Evolutionary conservation across 1,139 yeast genomes (phyloP), one percentile per base, ranked within the genome.

Genomic region (Geotrichum macrosporum): DNA sequence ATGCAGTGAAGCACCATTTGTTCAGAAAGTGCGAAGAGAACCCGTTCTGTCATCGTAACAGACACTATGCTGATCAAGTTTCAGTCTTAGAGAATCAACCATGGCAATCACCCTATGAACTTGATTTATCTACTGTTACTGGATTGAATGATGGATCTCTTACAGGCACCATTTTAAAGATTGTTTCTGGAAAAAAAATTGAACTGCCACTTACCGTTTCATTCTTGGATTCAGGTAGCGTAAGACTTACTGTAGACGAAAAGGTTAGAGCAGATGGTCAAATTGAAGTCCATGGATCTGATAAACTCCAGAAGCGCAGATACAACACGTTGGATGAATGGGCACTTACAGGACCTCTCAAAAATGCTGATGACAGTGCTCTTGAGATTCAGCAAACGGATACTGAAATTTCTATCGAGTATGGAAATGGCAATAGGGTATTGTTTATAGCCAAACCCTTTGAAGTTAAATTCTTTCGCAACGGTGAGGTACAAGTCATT

Each of bases 21-120:
- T 85, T 89, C 71, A 85, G 86, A 64, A 78, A 75, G 13, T 92
- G 98, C 67, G 79, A 72, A 9, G 81, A 84, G 57, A 77, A 89
- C 18, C 94, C 96, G 6, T 89, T 92, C 62, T 92, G 98, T 63
- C 69, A 75, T 44, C 73, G 98, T 61, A 87, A 92, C 59, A 69
- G 94, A 46, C 78, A 78, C 52, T 88, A 76, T 63, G 92, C 94
- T 1, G 59, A 63, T 13, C 65, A 72, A 43, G 73, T 82, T 13
- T 53, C 62, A 1, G 57, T 60, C 4, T 29, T 21, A 16, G 42
- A 43, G 24, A 24, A 37, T 18, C 21, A 30, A 15, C 35, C 54
- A 61, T 74, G 69, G 53, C 59, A 57, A 21, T 67, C 80, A 1
- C 76, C 78, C 16, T 89, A 88, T 61, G 56, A 71, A 1, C 60